Evolutionary conservation across 2,329 filamentous ascomycete species (phyloP).

Genomic region (Madurella mycetomatis): DNA sequence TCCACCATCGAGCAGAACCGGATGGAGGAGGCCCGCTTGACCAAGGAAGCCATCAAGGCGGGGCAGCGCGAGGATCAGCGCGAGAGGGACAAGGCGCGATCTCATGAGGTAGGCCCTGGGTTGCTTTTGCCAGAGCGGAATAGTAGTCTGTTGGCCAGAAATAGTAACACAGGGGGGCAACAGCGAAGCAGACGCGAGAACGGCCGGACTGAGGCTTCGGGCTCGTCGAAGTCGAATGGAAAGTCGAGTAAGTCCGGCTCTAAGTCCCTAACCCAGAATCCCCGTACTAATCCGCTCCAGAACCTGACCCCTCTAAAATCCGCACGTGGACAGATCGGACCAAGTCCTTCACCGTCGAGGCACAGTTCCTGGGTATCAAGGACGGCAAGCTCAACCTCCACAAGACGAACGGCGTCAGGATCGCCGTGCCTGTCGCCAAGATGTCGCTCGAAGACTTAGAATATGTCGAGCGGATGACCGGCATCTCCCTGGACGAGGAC

Average conservation of each 20-base stretch:
- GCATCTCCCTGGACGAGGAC: constrained; percentile 86
- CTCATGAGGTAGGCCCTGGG: constrained; percentile 71
- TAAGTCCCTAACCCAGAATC: not conserved
- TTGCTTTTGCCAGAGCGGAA: constrained; percentile 71
- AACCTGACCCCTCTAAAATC: constrained; percentile 77
- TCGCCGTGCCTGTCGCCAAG: constrained; percentile 89
- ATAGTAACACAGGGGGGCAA: constrained; percentile 60
- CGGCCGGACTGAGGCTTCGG: constrained; percentile 52
- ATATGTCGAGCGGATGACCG: constrained; percentile 86
- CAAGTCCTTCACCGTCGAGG: constrained; percentile 94
- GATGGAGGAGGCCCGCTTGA: constrained; percentile 76
- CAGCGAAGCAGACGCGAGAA: constrained; percentile 70
- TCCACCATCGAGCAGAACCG: constrained; percentile 74
- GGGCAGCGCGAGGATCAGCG: constrained; percentile 53
- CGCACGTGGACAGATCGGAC: constrained; percentile 93
- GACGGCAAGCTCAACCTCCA: constrained; percentile 97
- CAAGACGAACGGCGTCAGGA: constrained; percentile 97
- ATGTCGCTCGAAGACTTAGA: constrained; percentile 96
- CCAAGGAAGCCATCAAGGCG: constrained; percentile 70
- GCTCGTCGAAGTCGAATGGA: constrained; percentile 58
- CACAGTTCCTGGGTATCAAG: constrained; percentile 88
- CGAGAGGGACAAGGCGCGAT: constrained; percentile 51
- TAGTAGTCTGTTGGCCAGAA: constrained; percentile 68
- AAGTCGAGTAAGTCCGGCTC: constrained; percentile 65
- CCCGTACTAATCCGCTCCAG: constrained; percentile 39